These are phyloP conservation scores for Solanum virginianum DNA, from an alignment of 257 asterid species.

Conservation along the genomic window DNA sequence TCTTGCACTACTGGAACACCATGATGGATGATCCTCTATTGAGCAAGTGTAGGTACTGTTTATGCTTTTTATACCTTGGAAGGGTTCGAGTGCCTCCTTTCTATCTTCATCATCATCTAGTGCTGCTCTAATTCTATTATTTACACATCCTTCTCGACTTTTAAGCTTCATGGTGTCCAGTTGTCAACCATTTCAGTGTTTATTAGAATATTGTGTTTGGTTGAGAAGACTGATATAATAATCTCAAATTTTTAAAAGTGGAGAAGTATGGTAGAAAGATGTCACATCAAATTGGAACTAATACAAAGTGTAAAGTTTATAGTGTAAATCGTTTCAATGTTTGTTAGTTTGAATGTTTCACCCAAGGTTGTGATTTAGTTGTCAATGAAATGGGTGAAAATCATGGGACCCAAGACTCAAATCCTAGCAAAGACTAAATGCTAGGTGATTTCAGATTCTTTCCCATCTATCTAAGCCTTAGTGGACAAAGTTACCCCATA, in stretches of 20 bases:
- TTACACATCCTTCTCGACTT: background rate
- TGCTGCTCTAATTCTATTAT: background rate
- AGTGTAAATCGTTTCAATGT: background rate
- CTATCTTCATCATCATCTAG: background rate
- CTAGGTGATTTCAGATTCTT: background rate
- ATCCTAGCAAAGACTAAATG: background rate
- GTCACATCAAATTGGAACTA: background rate
- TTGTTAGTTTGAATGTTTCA: background rate
- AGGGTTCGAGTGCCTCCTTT: background rate
- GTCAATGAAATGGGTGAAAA: background rate
- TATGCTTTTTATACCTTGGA: background rate
- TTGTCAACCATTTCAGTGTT: background rate
- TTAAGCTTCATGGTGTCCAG: background rate
- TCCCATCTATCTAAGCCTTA: background rate
- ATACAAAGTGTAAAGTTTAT: background rate
- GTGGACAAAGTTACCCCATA: background rate
- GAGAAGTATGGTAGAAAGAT: background rate
- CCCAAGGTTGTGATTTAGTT: background rate
- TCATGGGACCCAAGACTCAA: background rate
- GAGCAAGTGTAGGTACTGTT: constrained; percentile 78
- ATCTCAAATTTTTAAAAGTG: background rate
- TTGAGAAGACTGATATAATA: background rate
- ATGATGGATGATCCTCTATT: constrained; percentile 99
- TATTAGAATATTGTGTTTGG: background rate
- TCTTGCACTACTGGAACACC: constrained; percentile 52